A percentile compares a stretch with the other conserved stretches of the same genome.
Evolutionary conservation across 2,329 filamentous ascomycete genomes (phyloP).

Genomic region (Sporothrix protearum): DNA sequence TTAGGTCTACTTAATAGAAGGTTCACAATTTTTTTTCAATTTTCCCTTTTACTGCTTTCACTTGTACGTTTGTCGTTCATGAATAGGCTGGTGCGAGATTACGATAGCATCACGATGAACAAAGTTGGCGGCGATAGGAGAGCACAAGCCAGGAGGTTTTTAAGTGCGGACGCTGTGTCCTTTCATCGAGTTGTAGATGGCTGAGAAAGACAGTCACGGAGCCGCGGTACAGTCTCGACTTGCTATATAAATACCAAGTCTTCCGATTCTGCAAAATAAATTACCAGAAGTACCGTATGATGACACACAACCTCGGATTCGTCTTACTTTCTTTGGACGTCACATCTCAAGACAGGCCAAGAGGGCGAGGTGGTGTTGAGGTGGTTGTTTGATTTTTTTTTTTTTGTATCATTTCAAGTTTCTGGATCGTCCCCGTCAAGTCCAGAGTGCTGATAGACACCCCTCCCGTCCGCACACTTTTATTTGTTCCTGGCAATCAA

Average conservation of each 20-base stretch:
- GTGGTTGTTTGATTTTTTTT: slow-evolving; percentile 23
- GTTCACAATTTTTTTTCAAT: neutral
- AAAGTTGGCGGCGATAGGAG: neutral
- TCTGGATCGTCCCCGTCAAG: slow-evolving; percentile 2
- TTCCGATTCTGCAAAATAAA: neutral
- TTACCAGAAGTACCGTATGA: no score
- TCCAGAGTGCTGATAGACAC: neutral
- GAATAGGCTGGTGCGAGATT: neutral
- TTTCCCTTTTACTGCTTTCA: neutral
- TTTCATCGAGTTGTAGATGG: neutral
- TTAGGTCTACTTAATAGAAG: slow-evolving; percentile 17
- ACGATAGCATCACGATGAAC: neutral
- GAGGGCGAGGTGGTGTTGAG: neutral
- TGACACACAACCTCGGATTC: neutral
- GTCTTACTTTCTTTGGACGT: neutral
- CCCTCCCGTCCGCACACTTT: neutral
- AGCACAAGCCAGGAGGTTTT: neutral
- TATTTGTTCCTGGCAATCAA: slow-evolving; percentile 5
- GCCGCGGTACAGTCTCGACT: neutral
- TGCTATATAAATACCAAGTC: neutral
- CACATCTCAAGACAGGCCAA: neutral
- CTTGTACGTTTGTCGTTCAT: neutral
- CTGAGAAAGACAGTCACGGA: neutral
- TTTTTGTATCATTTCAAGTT: slow-evolving; percentile 23
- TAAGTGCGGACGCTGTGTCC: neutral